A percentile compares a stretch with the other conserved stretches of the same genome.
These are phyloP conservation scores for Immersiporthe knoxdaviesiana DNA, from an alignment of 2,329 filamentous ascomycete species.

Conservation along the genomic window DNA sequence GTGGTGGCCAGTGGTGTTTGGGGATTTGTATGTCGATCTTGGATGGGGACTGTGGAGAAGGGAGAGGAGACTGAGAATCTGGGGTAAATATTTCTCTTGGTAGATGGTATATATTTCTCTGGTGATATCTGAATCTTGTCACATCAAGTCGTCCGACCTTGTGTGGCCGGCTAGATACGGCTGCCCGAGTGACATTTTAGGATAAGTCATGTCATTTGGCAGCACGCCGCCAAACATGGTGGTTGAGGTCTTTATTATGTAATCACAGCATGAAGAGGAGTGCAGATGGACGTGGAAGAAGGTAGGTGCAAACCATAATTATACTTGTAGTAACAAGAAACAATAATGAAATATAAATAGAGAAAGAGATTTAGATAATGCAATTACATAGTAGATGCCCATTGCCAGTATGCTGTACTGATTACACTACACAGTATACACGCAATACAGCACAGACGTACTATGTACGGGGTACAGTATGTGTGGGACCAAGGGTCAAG, in stretches of 20 bases:
- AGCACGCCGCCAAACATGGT: neutral
- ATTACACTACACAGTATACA: no score
- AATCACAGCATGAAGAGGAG: neutral
- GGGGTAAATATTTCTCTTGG: neutral
- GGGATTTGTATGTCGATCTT: neutral
- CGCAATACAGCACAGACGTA: no score
- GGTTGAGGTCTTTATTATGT: neutral
- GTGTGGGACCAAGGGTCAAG: no score
- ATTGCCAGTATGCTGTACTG: no score
- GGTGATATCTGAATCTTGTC: neutral
- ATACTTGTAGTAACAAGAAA: no score
- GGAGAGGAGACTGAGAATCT: no score
- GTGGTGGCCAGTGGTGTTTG: neutral
- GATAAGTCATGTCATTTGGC: neutral
- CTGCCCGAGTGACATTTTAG: neutral
- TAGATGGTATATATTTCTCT: neutral
- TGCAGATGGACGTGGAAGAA: neutral
- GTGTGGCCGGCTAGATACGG: neutral
- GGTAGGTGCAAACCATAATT: neutral
- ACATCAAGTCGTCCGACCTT: neutral
- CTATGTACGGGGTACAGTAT: neutral
- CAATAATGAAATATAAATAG: neutral
- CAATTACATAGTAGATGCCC: no score
- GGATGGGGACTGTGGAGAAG: neutral
- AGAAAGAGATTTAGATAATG: no score